Base-by-base conservation (phyloP, 441 rosid species). In the Mallotus repandus region DNA sequence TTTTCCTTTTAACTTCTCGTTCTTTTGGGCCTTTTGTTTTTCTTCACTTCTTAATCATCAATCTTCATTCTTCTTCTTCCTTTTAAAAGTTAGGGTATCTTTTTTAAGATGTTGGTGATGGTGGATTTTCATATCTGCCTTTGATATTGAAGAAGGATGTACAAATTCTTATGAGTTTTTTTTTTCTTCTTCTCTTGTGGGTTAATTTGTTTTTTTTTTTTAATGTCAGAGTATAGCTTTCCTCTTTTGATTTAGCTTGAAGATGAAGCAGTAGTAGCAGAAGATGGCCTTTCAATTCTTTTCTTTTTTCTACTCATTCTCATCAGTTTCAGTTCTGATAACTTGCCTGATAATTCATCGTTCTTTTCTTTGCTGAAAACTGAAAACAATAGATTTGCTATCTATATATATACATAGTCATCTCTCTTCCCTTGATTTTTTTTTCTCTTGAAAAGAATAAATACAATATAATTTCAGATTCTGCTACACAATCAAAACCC, bases 61-160 rank as follows among this genome's bases (percentile, higher is more conserved):
- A 64, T 75, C 70, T 69, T 68, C 77, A 72, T 81, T 84, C 79
- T 81, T 83, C 77, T 62, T 79, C 79, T 68, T 71, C 66, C 54
- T 21, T 59, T 43, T 9, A 70, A 63, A 58, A 55, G 62, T 76
- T 76, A 77, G 80, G 68, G 63, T 58, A 70, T 67, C 77, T 76
- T 76, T 6, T 54, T 13, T 69, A 57, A 72, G 73, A 70, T 70
- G 65, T 55, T 71, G 74, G 45, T 72, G 69, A 65, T 79, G 3
- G n/a, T n/a, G 10, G 78, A 63, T 69, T 69, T 69, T 76, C 79
- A 73, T 45, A 45, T 64, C 75, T 87, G 69, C 75, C 76, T 81
- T 79, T 72, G 77, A 71, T 29, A 29, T 81, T 74, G 84, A 79
- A 77, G 84, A 81, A 81, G 82, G 84, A 80, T 83, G 88, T 85